Conservation (phyloP, 768 basidiomycete genomes). For the Boletales sp. region DNA sequence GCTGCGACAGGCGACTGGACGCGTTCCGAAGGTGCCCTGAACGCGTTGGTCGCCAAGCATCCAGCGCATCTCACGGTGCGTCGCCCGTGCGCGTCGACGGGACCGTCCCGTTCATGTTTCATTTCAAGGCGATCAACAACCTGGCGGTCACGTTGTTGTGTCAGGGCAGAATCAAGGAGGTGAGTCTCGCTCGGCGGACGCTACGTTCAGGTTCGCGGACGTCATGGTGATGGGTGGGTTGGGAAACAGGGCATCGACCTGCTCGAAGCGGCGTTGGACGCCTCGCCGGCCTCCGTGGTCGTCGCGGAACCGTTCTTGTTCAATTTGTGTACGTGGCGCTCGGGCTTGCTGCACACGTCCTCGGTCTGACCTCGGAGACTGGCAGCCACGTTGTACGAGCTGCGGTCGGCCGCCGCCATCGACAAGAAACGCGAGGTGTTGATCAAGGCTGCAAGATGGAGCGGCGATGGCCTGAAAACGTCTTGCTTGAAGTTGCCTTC, state of each 20-base stretch:
- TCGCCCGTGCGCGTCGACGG: neutral
- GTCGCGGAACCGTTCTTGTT: constrained; percentile 82
- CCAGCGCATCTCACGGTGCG: constrained; percentile 58
- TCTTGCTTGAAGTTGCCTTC: constrained; percentile 78
- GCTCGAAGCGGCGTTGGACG: constrained; percentile 56
- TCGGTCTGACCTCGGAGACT: too few species aligned
- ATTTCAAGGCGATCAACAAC: constrained; percentile 64
- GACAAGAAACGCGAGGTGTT: constrained; percentile 76
- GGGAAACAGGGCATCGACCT: constrained; percentile 70
- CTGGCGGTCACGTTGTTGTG: constrained; percentile 67
- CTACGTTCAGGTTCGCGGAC: constrained; percentile 4
- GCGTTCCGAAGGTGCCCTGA: constrained; percentile 44
- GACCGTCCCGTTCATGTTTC: too few species aligned
- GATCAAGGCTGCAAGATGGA: constrained; percentile 79
- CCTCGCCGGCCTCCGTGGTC: constrained; percentile 68
- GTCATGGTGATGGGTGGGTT: neutral
- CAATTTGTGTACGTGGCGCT: constrained; percentile 62
- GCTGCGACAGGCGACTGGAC: constrained; percentile 71
- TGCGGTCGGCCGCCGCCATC: constrained; percentile 65
- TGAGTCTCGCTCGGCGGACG: constrained; percentile 16
- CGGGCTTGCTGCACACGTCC: too few species aligned
- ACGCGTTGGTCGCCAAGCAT: constrained; percentile 45
- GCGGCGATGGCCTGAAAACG: constrained; percentile 76
- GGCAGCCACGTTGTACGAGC: constrained; percentile 76
- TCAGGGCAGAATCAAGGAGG: constrained; percentile 73